A percentile compares a stretch with the other conserved stretches of the same genome.
Evolutionary conservation across 495 filamentous ascomycete genomes (phyloP).

Genomic region (Clavariopsis aquatica): DNA sequence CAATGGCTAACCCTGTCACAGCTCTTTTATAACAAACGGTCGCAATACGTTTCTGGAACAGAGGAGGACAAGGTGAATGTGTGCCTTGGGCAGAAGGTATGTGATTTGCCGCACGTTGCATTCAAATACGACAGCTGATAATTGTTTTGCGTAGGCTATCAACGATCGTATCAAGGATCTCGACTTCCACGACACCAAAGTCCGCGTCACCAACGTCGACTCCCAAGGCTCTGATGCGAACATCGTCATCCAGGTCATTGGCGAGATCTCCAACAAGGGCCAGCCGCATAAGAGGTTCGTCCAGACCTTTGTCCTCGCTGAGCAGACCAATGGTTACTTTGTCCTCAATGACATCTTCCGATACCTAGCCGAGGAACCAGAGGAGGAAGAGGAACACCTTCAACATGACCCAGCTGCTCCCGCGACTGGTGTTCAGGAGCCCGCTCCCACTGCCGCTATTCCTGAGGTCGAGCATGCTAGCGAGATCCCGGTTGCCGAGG

Average conservation of each 20-base stretch:
- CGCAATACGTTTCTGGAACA: constrained; percentile 53
- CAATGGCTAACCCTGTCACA: constrained; percentile 17
- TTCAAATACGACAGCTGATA: not conserved
- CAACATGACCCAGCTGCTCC: constrained; percentile 46
- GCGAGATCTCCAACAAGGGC: constrained; percentile 92
- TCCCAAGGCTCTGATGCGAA: constrained; percentile 87
- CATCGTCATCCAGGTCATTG: constrained; percentile 96
- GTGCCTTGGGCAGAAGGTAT: constrained; percentile 78
- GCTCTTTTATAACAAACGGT: constrained; percentile 54
- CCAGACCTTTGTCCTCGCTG: constrained; percentile 96
- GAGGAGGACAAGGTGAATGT: constrained; percentile 86
- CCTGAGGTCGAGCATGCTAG: constrained; percentile 41
- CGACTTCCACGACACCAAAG: constrained; percentile 96
- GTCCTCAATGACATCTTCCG: constrained; percentile 97
- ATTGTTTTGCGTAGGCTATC: constrained; percentile 64
- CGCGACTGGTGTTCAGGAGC: constrained; percentile 44
- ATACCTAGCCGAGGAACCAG: constrained; percentile 79
- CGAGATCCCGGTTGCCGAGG: constrained; percentile 40
- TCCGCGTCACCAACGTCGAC: constrained; percentile 96
- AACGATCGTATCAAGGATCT: constrained; percentile 89
- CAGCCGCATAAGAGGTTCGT: constrained; percentile 90
- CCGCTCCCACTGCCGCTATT: constrained; percentile 37
- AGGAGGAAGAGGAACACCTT: constrained; percentile 61
- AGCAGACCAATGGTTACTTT: constrained; percentile 96
- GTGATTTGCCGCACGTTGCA: not conserved